Evolutionary conservation across 805 yeast genomes (phyloP).

Genomic region (Ogataea ganodermae): DNA sequence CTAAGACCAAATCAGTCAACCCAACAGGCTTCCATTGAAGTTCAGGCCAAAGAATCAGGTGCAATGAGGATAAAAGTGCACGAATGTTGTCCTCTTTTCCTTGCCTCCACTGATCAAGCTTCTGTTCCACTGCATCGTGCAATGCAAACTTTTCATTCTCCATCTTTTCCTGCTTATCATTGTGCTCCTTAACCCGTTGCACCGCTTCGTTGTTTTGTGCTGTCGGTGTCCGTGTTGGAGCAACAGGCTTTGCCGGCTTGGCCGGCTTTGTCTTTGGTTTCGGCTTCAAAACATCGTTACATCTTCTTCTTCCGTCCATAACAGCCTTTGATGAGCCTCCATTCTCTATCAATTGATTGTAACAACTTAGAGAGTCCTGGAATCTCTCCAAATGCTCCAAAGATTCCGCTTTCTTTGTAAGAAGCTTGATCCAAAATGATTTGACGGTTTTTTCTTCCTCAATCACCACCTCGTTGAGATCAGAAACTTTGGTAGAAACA

Average conservation of each 20-base stretch:
- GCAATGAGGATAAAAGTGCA: constrained; percentile 69
- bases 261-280: constrained; percentile 33
- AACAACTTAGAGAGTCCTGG: constrained; percentile 60
- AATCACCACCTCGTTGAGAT: constrained; percentile 30
- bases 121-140: constrained; percentile 61
- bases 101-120: constrained; percentile 61
- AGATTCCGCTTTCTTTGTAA: constrained; percentile 76
- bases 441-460: constrained; percentile 57
- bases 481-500: constrained; percentile 26
- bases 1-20: constrained; percentile 76
- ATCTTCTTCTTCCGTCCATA: constrained; percentile 82
- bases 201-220: constrained; percentile 44
- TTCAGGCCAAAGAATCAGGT: constrained; percentile 66
- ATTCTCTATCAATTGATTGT: constrained; percentile 61
- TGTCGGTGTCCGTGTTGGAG: constrained; percentile 13
- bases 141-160: constrained; percentile 62
- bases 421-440: constrained; percentile 73
- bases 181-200: constrained; percentile 50
- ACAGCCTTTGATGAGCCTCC: constrained; percentile 65
- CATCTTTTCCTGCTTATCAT: constrained; percentile 43
- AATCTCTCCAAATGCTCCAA: constrained; percentile 77
- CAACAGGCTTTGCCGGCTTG: background rate
- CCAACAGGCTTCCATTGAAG: constrained; percentile 66
- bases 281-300: constrained; percentile 66
- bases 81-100: constrained; percentile 84